Base-by-base conservation (phyloP, 208 protist genomes). In the Ichthyophonus hoferi region DNA sequence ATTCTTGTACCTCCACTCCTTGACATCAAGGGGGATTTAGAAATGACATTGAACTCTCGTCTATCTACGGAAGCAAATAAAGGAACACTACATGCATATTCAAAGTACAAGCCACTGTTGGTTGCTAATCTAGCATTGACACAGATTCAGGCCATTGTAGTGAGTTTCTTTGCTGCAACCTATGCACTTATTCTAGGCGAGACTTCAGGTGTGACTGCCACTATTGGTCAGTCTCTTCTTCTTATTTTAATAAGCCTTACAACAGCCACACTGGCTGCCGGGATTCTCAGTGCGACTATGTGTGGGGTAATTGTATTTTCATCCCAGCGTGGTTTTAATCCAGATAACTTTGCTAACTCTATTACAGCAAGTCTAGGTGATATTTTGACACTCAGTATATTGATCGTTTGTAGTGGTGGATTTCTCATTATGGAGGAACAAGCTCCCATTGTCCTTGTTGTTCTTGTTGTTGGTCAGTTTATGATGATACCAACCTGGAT, bases 21-120 rank as follows among this genome's bases (percentile, higher is more conserved):
- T 1, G 79, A 41, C 1, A 58, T 90, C n/a, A 90, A 90, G 58
- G 87, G 87, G n/a, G 82, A 90, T 42, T 40, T 90, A 24, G 87
- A 90, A 40, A 90, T 90, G 87, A 86, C 37, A 12, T 40, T 90
- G 12, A 78, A 58, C 1, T 42, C 79, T 17, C 67, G 87, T 14
- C 58, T 88, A 3, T 88, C 86, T 38, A 88, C 86, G 14, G 86
- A 40, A 1, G 86, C 86, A 7, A 40, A 88, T 35, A 40, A 12
- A 2, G 79, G 79, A 42, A 7, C 2, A 24, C 87, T 90, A 1
- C 1, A 67, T 1, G 33, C n/a, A 31, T 78, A 1, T 2, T 1
- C 1, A 1, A 1, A 17, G 3, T 67, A 40, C 87, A 78, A 42
- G 38, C 0, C 1, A 2, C 31, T 79, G 1, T 14, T 78, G 24